A percentile compares a stretch with the other conserved stretches of the same genome.
phyloP scores from a whole-genome alignment of 345 rosid genomes.

The Geranium brycei region DNA sequence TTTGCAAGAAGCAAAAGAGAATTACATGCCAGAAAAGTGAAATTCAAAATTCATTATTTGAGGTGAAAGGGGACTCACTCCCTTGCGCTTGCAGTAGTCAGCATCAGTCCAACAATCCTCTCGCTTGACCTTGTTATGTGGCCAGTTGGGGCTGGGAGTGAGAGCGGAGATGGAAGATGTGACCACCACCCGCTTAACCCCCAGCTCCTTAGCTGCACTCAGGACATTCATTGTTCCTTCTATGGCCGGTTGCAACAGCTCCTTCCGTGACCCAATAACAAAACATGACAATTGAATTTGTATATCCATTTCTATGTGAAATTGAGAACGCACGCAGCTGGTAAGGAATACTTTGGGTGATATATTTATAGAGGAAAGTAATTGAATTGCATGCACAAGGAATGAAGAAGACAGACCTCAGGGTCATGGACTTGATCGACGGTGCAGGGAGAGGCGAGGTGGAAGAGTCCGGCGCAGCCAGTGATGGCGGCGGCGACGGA shows the following conservation, averaged over 20 bases:
- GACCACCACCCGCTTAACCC: slow-evolving; percentile 70
- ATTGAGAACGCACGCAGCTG: too few relatives aligned
- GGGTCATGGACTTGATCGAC: slow-evolving; percentile 66
- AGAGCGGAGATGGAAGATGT: slow-evolving; percentile 78
- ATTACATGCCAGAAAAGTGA: background rate
- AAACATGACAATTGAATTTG: background rate
- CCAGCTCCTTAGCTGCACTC: slow-evolving; percentile 59
- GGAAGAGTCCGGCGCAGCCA: slow-evolving; percentile 77
- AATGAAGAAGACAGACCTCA: slow-evolving; percentile 27
- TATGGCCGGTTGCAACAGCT: slow-evolving; percentile 76
- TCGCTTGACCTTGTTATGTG: slow-evolving; percentile 46
- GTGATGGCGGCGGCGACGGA: slow-evolving; percentile 46
- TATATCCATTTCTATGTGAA: background rate
- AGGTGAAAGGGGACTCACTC: slow-evolving; percentile 23
- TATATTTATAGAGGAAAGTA: too few relatives aligned
- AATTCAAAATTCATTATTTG: background rate
- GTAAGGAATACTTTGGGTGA: too few relatives aligned
- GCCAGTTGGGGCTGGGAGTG: slow-evolving; percentile 82
- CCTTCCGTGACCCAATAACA: slow-evolving; percentile 25
- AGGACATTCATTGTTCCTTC: slow-evolving; percentile 73
- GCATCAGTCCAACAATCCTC: slow-evolving; percentile 84
- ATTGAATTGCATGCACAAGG: too few relatives aligned
- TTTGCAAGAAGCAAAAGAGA: background rate
- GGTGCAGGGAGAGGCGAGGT: slow-evolving; percentile 85
- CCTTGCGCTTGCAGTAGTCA: slow-evolving; percentile 59